A percentile compares a stretch with the other conserved stretches of the same genome.
These are phyloP conservation scores for Porcisia hertigi DNA, from an alignment of 208 protist genomes.

Conservation along the genomic window DNA sequence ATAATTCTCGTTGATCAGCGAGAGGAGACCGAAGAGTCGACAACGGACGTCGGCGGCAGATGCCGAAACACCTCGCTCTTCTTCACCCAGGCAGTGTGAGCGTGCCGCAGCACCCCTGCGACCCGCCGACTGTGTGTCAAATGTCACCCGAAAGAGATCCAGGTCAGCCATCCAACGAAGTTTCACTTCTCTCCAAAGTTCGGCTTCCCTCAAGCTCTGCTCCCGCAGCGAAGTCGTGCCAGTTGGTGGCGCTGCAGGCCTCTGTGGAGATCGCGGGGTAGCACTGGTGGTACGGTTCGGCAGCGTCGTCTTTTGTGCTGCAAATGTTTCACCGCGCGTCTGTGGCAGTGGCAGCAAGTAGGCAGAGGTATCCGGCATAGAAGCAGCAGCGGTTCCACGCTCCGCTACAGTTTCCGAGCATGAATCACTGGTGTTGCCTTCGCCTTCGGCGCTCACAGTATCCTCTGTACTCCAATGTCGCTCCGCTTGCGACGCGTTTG, in stretches of 20 bases:
- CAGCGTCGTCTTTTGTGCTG: background rate
- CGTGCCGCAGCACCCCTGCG: background rate
- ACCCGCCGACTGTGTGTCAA: conserved; percentile 6
- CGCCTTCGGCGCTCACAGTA: background rate
- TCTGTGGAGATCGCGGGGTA: background rate
- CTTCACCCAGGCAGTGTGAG: conserved; percentile 22
- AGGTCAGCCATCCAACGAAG: conserved; percentile 46
- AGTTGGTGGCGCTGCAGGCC: background rate
- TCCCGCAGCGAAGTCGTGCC: background rate
- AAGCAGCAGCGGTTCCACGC: background rate
- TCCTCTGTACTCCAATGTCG: background rate
- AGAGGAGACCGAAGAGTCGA: conserved; percentile 35
- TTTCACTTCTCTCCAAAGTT: conserved; percentile 36
- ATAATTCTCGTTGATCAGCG: conserved; percentile 39
- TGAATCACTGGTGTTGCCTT: background rate
- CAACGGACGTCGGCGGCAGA: conserved; percentile 34
- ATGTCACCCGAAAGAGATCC: conserved; percentile 30
- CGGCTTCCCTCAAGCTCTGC: conserved; percentile 5
- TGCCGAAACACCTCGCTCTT: conserved; percentile 20
- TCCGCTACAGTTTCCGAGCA: background rate
- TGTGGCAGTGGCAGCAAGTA: background rate
- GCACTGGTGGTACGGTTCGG: background rate
- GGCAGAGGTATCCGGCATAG: background rate
- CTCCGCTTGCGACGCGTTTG: background rate
- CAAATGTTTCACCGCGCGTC: background rate